Evolutionary conservation across 768 basidiomycete species (phyloP), one percentile per base, ranked within the genome.

Genomic region (Tephrocybe sp.): DNA sequence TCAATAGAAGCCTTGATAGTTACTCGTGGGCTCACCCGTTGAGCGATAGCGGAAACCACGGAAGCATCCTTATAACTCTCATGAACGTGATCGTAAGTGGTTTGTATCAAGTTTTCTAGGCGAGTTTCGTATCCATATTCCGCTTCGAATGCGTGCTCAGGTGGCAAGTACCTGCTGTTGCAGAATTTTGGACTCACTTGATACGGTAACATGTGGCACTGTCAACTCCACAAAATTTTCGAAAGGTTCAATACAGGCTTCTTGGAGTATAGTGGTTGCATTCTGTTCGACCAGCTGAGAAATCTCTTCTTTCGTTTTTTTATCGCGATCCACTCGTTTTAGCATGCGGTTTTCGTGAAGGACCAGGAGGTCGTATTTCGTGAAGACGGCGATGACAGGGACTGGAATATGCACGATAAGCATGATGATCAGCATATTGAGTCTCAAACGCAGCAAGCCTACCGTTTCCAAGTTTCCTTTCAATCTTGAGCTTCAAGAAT

Each of bases 331-430:
- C 13, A 34, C 45, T 40, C 12, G 26, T 34, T 30, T 48, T 36
- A 56, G 43, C 32, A 41, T 44, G 34, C 43, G 39, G 20, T 32
- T 51, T 43, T 36, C 41, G 12, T 19, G 45, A 14, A 32, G 17
- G 23, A 63, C 56, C 12, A 68, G 45, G 23, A 51, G 40, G 51
- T 70, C 69, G 51, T 60, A 70, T 48, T 70, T 64, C 7, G 68
- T 70, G 52, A 70, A 70, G 2, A 70, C 62, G 14, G 60, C 61
- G 22, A 70, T 60, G 31, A 68, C 51, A 14, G 69, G 68, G 1
- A 68, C 66, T 69, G 14, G 12, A n/a, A 22, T 11, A 19, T 6
- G 22, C 13, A 17, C n/a, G 11, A 13, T 51, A 1, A 38, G n/a
- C 11, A 16, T 43, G 46, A 38, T 14, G 5, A 35, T 39, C 14